Evolutionary conservation across 495 filamentous ascomycete genomes (phyloP), one percentile per base, ranked within the genome.

Genomic region (Podospora pseudocomata): DNA sequence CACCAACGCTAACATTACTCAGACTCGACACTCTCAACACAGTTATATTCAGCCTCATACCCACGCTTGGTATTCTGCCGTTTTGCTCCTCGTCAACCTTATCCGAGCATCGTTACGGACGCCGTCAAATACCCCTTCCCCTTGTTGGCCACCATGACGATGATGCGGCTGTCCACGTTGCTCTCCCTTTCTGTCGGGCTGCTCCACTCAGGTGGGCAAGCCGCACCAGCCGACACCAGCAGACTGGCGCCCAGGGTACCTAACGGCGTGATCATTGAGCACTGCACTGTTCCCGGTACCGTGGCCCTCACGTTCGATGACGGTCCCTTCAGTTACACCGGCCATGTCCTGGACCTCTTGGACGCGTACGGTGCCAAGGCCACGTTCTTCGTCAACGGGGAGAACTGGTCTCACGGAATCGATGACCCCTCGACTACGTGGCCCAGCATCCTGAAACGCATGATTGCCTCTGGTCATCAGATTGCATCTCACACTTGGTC

Each of bases 371-470:
- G 80, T 19, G 85, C 84, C 18, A 87, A 85, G 63, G 89, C 86
- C 2, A 92, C 90, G 15, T 92, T 92, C 75, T 92, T 92, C 76
- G 76, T 92, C 71, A 90, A 87, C 53, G 90, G 89, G 9, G 84
- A 86, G 78, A 91, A 91, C 75, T 85, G 84, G 65, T 83, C 81
- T 60, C 87, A 86, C 60, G 84, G 82, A 3, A 87, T 90, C 57
- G 71, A 69, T 53, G 71, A 77, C 27, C 73, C 74, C 4, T 75
- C 82, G 6, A 81, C 83, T 0, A 69, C 71, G 0, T 79, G 72
- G 70, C 70, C 72, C 13, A 56, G 23, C 3, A 67, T 70, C 2
- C 67, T 80, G n/a, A 72, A 67, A 6, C 75, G 78, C 13, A 80
- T 80, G 70, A 34, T 68, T 27, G 9, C 2, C 44, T 63, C 70